Conservation (phyloP, 768 basidiomycete genomes). For the Pleurotus giganteus region DNA sequence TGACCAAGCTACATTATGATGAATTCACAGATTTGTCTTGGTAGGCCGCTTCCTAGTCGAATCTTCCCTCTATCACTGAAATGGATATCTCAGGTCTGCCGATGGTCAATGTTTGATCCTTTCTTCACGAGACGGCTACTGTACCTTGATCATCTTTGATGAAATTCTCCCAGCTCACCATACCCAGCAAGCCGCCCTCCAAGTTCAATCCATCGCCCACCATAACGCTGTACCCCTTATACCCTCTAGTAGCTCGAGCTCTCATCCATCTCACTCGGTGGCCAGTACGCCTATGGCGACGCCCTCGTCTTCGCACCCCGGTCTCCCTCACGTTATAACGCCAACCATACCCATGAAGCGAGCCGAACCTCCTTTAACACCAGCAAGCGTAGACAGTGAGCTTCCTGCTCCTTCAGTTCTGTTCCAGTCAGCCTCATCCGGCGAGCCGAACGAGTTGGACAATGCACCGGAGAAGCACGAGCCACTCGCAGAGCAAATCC, state of each 20-base stretch:
- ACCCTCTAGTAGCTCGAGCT: constrained; percentile 21
- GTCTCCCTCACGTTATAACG: constrained; percentile 24
- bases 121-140: constrained; percentile 94
- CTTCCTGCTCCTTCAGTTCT: constrained; percentile 13
- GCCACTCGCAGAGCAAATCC: constrained; percentile 21
- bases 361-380: constrained; percentile 45
- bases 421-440: background rate
- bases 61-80: background rate
- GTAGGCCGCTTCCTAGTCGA: constrained; percentile 45
- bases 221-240: constrained; percentile 71
- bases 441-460: constrained; percentile 15
- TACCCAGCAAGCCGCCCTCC: constrained; percentile 88
- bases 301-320: constrained; percentile 27
- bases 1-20: constrained; percentile 95
- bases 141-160: constrained; percentile 92
- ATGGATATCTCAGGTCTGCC: constrained; percentile 66
- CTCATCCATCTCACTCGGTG: constrained; percentile 25
- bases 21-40: constrained; percentile 97
- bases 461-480: constrained; percentile 18
- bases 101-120: constrained; percentile 93
- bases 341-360: constrained; percentile 34
- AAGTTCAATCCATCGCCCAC: constrained; percentile 88
- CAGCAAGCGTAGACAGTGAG: constrained; percentile 48
- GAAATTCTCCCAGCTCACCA: constrained; percentile 87
- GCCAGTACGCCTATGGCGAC: constrained; percentile 35